phyloP scores from a whole-genome alignment of 139 green algal species.

The Chloropicon primus region DNA sequence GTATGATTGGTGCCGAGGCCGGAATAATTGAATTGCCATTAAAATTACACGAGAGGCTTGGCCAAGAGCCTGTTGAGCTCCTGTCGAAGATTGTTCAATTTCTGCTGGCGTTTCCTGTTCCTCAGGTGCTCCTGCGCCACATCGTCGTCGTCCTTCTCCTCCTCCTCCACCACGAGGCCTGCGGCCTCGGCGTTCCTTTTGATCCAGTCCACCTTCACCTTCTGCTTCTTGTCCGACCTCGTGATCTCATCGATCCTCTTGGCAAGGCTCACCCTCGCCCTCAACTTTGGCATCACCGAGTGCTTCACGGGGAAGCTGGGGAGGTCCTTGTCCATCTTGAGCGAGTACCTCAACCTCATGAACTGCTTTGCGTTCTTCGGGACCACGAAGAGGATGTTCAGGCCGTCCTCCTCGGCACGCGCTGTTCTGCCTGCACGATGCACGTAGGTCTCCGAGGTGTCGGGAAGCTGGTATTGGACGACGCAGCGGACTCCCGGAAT shows the following conservation, averaged over 20 bases:
- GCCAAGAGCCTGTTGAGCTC: background rate
- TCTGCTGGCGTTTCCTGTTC: background rate
- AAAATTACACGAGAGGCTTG: too few species aligned
- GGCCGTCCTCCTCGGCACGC: background rate
- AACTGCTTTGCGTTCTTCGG: background rate
- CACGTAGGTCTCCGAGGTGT: background rate
- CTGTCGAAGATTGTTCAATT: background rate
- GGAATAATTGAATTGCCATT: too few species aligned
- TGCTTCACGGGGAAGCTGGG: background rate
- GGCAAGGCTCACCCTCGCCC: background rate
- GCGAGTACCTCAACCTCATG: background rate
- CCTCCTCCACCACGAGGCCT: background rate
- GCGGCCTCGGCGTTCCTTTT: background rate
- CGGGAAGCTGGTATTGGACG: conserved; percentile 18
- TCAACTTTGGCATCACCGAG: background rate
- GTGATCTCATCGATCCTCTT: background rate
- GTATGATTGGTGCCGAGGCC: too few species aligned
- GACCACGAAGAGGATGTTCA: background rate
- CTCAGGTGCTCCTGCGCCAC: background rate
- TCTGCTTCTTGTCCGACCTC: background rate
- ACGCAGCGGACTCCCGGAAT: conserved; percentile 58
- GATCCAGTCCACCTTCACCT: background rate
- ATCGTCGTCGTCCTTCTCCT: background rate
- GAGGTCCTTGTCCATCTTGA: background rate
- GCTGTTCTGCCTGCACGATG: background rate